These are phyloP conservation scores for Parascedosporium putredinis DNA, from an alignment of 2,329 filamentous ascomycete genomes.

Conservation along the genomic window DNA sequence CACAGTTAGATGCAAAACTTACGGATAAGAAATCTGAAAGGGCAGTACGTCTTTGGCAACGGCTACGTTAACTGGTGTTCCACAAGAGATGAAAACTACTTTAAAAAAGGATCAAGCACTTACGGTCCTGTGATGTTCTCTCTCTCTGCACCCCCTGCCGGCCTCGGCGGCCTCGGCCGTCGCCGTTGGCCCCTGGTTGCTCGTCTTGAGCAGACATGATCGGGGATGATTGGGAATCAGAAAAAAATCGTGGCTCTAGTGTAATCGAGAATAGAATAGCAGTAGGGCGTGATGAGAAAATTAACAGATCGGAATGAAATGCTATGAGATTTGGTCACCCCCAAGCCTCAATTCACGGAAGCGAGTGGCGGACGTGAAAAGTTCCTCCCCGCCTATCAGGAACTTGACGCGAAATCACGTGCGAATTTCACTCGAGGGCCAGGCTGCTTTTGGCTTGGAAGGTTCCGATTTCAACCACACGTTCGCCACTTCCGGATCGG, in stretches of 20 bases:
- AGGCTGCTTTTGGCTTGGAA: no score
- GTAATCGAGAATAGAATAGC: no score
- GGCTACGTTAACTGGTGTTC: not conserved
- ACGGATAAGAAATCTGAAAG: slow-evolving; percentile 44
- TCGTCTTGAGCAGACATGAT: not conserved
- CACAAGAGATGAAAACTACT: not conserved
- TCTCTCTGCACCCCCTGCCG: not conserved
- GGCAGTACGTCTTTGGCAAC: slow-evolving; percentile 33
- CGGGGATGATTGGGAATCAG: not conserved
- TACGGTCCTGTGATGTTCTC: slow-evolving; percentile 29
- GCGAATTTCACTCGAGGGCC: no score
- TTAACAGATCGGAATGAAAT: no score
- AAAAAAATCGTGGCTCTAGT: no score
- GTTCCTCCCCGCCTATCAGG: not conserved
- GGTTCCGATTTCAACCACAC: no score
- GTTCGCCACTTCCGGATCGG: no score
- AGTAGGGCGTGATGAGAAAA: no score
- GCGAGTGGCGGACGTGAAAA: not conserved
- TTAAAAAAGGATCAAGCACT: slow-evolving; percentile 11
- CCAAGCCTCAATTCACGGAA: not conserved
- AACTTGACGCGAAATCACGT: slow-evolving; percentile 8
- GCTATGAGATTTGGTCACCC: no score
- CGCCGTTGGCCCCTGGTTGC: not conserved
- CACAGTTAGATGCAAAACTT: slow-evolving; percentile 12
- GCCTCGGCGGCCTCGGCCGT: not conserved